Percentiles rank a stretch among this genome's conserved stretches.
Evolutionary conservation across 371 early-diverging fungal species (phyloP).

Genomic region (Mortierella sp.): DNA sequence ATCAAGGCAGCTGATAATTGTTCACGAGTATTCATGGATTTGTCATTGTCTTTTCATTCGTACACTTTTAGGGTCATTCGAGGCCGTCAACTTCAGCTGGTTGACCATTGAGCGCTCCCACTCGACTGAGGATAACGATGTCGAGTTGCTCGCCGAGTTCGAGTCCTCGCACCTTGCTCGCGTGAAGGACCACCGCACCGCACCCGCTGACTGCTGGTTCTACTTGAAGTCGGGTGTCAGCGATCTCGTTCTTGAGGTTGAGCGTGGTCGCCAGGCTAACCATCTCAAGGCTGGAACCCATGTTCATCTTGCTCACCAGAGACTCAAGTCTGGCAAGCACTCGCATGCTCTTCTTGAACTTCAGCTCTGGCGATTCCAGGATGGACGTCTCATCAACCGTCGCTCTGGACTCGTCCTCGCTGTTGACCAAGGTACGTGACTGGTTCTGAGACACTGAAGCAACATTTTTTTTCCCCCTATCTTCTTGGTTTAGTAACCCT

Average conservation of each 20-base stretch:
- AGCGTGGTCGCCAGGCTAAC: constrained; percentile 33
- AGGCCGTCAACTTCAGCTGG: constrained; percentile 44
- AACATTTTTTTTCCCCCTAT: background rate
- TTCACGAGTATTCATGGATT: too few species aligned
- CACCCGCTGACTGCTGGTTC: constrained; percentile 47
- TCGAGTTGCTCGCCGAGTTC: constrained; percentile 44
- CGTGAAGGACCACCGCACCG: constrained; percentile 21
- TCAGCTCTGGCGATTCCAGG: constrained; percentile 63
- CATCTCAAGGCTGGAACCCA: constrained; percentile 39
- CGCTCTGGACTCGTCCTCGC: constrained; percentile 42
- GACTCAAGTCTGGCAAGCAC: constrained; percentile 46
- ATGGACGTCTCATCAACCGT: constrained; percentile 61
- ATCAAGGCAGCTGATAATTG: too few species aligned
- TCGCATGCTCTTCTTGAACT: constrained; percentile 49
- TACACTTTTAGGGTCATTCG: constrained; percentile 38
- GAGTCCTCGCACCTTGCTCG: constrained; percentile 37
- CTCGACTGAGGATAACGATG: constrained; percentile 17
- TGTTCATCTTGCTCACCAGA: constrained; percentile 35
- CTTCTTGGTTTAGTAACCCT: background rate
- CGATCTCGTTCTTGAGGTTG: constrained; percentile 45
- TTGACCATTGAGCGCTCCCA: constrained; percentile 21
- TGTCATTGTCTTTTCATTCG: too few species aligned
- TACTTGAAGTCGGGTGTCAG: constrained; percentile 46
- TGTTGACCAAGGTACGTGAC: constrained; percentile 52
- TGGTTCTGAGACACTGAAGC: constrained; percentile 15